Base-by-base conservation (phyloP, 768 basidiomycete species). In the Kwoniella sp. region DNA sequence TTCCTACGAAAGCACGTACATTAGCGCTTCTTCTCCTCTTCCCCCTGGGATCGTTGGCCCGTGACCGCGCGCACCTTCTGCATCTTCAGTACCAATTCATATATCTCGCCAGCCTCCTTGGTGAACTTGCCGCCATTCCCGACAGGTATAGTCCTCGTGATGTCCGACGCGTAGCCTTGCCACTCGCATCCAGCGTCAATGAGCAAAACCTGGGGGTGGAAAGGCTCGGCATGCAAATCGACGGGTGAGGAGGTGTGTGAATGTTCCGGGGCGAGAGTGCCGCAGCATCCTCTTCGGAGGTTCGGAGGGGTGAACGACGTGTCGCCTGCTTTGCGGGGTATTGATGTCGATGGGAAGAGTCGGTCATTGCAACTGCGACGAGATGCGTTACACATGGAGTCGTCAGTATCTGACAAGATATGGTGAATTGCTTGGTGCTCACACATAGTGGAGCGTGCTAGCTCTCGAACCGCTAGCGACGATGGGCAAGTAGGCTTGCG, bases 151-250 rank as follows among this genome's bases (percentile, higher is more conserved):
- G 81, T 81, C 38, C 83, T 69, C 79, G 83, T 81, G 82, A 89
- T 86, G 77, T 90, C 89, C 0, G 86, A 82, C 2, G 86, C 87
- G 68, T 90, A 88, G 12, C 77, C 77, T 72, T 85, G 85, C 88
- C 87, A 94, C 82, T 98, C 95, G 74, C 93, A 94, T 0, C 94
- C 93, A 0, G 95, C 95, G 72, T 98, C 95, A 67, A 95, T 93
- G 31, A 95, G 85, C 4, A 95, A 84, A 7, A 95, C 89, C 77
- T 83, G 82, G 3, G 82, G 81, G 12, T 76, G 58, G 69, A 81
- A 80, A 17, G 67, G 56, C 37, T 70, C 90, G 87, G 0, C 89
- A 88, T 31, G 82, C 69, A 55, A 89, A 69, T 17, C 84, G 77
- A 37, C 53, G 12, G 68, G 51, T 1, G 66, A 45, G 3, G 59